Base-by-base conservation (phyloP, 768 basidiomycete genomes). In the Cystobasidium ongulense region DNA sequence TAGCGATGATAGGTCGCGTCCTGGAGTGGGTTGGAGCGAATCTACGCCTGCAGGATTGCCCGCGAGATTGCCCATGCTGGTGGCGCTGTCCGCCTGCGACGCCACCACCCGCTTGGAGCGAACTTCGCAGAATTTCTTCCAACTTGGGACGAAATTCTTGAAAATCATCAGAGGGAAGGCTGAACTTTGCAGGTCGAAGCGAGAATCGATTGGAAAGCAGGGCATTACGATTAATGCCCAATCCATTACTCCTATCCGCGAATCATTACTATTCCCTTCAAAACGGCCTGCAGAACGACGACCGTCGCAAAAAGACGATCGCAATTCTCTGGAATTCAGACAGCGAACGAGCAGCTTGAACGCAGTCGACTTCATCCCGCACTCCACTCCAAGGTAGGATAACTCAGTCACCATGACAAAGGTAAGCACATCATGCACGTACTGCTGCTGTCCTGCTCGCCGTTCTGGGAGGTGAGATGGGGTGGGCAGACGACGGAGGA, bases 331-430 rank as follows among this genome's bases (percentile, higher is more conserved):
- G 10, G 8, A n/a, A n/a, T n/a, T n/a, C n/a, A 50, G 8, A 59
- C 57, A 17, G 29, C 52, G 25, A 59, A 59, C 52, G 10, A 29
- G n/a, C 52, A n/a, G 8, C 52, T 29, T n/a, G 8, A 59, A 21
- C 57, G 13, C 13, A 46, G 43, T 35, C 33, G 25, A 15, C n/a
- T 52, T 23, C 25, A 18, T 33, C 36, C 23, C 52, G 4, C 66
- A 53, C 65, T 38, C 50, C 31, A 18, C 10, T 65, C 31, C 73
- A 74, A 73, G 46, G 63, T 41, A 52, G 39, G 63, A 65, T 29
- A 27, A 29, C 33, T 5, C 57, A 59, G 57, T 59, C 57, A 59
- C 25, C 11, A 59, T 59, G 57, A 59, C 57, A 59, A 59, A 59
- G 57, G 57, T 59, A 27, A 59, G 57, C 33, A 29, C 11, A 23